These are phyloP conservation scores for Nowakowskiella sp. DNA, from an alignment of 192 early-diverging fungal genomes.

Conservation along the genomic window DNA sequence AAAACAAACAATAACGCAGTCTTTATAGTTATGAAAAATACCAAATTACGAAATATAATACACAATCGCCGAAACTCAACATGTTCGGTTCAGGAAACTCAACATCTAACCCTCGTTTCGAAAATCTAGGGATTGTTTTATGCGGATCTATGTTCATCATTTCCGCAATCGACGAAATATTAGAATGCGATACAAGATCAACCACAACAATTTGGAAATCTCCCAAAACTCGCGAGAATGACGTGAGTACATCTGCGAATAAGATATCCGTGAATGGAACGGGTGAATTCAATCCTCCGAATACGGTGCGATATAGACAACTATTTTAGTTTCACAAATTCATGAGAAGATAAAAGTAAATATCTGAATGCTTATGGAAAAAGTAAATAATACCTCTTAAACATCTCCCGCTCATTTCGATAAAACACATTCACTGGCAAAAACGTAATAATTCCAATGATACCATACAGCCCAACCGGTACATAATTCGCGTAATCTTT, in stretches of 20 bases:
- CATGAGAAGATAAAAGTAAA: background rate
- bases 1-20: constrained; percentile 2
- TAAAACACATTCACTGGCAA: constrained; percentile 17
- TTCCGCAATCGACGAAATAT: constrained; percentile 13
- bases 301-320: constrained; percentile 24
- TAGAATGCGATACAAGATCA: constrained; percentile 46
- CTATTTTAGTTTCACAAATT: constrained; percentile 13
- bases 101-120: background rate
- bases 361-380: background rate
- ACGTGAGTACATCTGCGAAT: constrained; percentile 91
- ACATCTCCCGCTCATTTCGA: constrained; percentile 26
- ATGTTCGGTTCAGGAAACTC: background rate
- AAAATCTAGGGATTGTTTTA: too few species aligned
- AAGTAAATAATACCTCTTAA: constrained; percentile 16
- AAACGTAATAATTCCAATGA: constrained; percentile 12
- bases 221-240: constrained; percentile 81
- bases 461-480: constrained; percentile 24
- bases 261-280: constrained; percentile 67
- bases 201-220: constrained; percentile 66
- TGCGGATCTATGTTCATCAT: background rate
- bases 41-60: constrained; percentile 52
- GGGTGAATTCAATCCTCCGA: constrained; percentile 23
- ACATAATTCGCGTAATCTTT: constrained; percentile 30
- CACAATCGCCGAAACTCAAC: background rate
- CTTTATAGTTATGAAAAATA: constrained; percentile 23